Evolutionary conservation across 495 filamentous ascomycete genomes (phyloP).

Genomic region (Hyaloscypha variabilis): DNA sequence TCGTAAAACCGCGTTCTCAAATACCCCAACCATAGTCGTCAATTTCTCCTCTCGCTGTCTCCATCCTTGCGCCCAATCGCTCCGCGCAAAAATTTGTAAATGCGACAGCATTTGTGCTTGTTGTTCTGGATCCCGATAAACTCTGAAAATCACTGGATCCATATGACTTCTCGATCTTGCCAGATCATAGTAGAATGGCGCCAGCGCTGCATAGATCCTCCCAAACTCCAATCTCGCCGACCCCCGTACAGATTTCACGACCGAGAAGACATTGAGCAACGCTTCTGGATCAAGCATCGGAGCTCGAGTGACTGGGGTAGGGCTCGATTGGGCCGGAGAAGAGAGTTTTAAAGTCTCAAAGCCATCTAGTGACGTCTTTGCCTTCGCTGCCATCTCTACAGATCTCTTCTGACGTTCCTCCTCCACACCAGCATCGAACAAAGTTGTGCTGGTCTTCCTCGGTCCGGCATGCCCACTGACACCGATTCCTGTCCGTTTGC

Average conservation of each 20-base stretch:
- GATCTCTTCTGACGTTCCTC: conserved; percentile 50
- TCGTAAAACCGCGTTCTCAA: conserved; percentile 85
- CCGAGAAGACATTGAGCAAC: conserved; percentile 66
- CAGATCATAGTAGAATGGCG: conserved; percentile 87
- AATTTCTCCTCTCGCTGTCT: conserved; percentile 68
- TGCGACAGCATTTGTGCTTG: conserved; percentile 89
- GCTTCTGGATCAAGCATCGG: conserved; percentile 56
- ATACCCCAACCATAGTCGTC: conserved; percentile 73
- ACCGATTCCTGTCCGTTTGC: conserved; percentile 38
- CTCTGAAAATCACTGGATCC: conserved; percentile 81
- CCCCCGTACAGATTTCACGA: conserved; percentile 78
- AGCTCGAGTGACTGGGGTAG: conserved; percentile 14
- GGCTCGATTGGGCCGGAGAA: conserved; percentile 10
- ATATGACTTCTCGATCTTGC: conserved; percentile 70
- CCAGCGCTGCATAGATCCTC: conserved; percentile 83
- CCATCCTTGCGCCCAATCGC: conserved; percentile 79
- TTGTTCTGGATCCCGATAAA: conserved; percentile 82
- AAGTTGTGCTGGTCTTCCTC: conserved; percentile 41
- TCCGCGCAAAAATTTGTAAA: conserved; percentile 73
- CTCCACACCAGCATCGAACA: conserved; percentile 70
- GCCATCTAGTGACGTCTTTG: conserved; percentile 37
- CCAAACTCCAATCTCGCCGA: conserved; percentile 88
- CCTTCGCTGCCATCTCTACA: conserved; percentile 19
- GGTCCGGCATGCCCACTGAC: conserved; percentile 34
- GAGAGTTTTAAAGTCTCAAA: conserved; percentile 43